Conservation (phyloP, 257 asterid species). For the Solanum pennellii region DNA sequence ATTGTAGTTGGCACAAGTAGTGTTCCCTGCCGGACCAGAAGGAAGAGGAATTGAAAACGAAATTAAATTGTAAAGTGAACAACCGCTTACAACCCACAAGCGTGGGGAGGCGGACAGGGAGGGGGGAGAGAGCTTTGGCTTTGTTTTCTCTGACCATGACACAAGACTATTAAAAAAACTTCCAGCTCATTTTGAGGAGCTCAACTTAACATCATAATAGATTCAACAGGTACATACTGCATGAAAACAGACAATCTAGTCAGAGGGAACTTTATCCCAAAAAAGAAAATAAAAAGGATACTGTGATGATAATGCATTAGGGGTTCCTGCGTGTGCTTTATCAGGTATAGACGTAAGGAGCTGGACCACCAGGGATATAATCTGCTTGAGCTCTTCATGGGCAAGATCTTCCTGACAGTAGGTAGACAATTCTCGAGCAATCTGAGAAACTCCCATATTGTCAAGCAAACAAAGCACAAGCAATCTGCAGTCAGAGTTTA, state of each 20-base stretch:
- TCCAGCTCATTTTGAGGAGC: not conserved
- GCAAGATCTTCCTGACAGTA: conserved; percentile 28
- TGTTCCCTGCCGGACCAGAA: not conserved
- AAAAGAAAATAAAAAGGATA: conserved; percentile 36
- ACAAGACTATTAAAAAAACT: not conserved
- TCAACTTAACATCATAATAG: not conserved
- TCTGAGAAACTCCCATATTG: conserved; percentile 41
- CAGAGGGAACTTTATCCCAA: not conserved
- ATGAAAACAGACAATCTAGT: not conserved
- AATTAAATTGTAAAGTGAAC: not conserved
- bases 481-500: conserved; percentile 35
- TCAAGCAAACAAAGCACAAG: conserved; percentile 72
- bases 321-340: conserved; percentile 69
- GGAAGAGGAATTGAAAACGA: not conserved
- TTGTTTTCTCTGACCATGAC: not conserved
- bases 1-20: not conserved
- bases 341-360: conserved; percentile 87
- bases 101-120: not conserved
- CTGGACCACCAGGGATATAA: conserved; percentile 45
- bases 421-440: conserved; percentile 42
- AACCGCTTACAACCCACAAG: not conserved
- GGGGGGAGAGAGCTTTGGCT: not conserved
- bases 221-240: not conserved
- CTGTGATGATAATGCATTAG: conserved; percentile 67
- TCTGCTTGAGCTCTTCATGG: conserved; percentile 44